Conservation (phyloP, 169 alveolate genomes). For the Eimeria necatrix region DNA sequence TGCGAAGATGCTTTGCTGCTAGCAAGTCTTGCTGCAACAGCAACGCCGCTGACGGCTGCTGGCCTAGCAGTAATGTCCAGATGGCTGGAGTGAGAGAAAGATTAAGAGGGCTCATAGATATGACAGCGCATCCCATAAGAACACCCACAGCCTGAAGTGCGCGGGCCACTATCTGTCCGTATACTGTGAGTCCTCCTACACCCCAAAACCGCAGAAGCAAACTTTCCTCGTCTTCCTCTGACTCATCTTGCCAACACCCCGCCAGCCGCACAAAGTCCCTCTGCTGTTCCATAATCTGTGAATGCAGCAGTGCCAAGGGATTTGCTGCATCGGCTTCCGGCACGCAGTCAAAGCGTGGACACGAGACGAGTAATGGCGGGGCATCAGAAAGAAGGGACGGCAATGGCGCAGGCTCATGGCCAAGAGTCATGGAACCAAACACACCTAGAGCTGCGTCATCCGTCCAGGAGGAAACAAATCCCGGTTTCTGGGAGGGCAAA, state of each 20-base stretch:
- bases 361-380: background rate
- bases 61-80: conserved; percentile 56
- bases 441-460: conserved; percentile 26
- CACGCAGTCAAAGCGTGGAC: background rate
- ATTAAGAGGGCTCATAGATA: conserved; percentile 68
- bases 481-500: background rate
- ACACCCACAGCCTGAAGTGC: conserved; percentile 25
- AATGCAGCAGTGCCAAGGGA: background rate
- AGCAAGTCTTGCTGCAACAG: conserved; percentile 55
- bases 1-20: conserved; percentile 66
- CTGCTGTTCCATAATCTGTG: background rate
- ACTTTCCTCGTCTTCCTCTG: background rate
- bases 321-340: background rate
- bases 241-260: background rate
- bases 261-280: background rate
- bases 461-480: background rate
- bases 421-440: background rate
- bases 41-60: conserved; percentile 38
- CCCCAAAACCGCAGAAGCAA: conserved; percentile 45
- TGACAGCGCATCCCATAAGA: conserved; percentile 65
- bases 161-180: conserved; percentile 29
- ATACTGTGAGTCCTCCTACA: background rate
- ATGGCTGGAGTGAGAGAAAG: conserved; percentile 67
- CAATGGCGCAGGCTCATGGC: background rate
- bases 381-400: conserved; percentile 41